A percentile compares a stretch with the other conserved stretches of the same genome.
Evolutionary conservation across 345 rosid genomes (phyloP).

Genomic region (Kernera saxatilis): DNA sequence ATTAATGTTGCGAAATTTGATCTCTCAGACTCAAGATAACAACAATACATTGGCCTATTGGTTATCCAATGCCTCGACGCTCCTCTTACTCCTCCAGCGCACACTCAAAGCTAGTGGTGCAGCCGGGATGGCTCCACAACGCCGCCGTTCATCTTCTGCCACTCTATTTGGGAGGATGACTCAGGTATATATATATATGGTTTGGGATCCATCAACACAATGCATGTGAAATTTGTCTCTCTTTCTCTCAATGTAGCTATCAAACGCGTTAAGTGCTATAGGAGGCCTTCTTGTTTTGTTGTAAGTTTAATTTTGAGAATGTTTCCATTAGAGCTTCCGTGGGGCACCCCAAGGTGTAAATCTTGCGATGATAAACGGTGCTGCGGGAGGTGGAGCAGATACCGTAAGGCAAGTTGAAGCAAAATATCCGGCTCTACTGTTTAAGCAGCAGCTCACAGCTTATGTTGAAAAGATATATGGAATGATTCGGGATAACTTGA

Average conservation of each 20-base stretch:
- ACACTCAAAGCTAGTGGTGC: slow-evolving; percentile 95
- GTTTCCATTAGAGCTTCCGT: slow-evolving; percentile 69
- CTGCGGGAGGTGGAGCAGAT: slow-evolving; percentile 55
- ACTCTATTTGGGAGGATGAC: slow-evolving; percentile 92
- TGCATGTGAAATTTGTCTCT: neutral
- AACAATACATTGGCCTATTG: slow-evolving; percentile 81
- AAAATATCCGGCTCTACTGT: slow-evolving; percentile 92
- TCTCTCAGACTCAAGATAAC: slow-evolving; percentile 76
- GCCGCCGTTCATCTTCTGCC: slow-evolving; percentile 92
- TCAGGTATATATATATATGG: slow-evolving; percentile 43
- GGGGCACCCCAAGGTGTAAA: slow-evolving; percentile 87
- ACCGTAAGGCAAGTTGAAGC: slow-evolving; percentile 88
- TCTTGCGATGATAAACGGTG: slow-evolving; percentile 59
- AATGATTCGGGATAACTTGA: slow-evolving; percentile 91
- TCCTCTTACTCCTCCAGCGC: slow-evolving; percentile 83
- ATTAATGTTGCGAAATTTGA: neutral
- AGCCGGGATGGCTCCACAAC: slow-evolving; percentile 95
- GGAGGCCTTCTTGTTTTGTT: neutral
- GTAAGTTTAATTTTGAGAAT: neutral
- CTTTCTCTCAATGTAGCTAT: neutral
- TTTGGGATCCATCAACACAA: slow-evolving; percentile 1
- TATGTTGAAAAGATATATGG: slow-evolving; percentile 96
- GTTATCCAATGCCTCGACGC: slow-evolving; percentile 93
- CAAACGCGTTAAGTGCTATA: neutral
- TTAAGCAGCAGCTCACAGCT: slow-evolving; percentile 95